Base-by-base conservation (phyloP, 2,329 filamentous ascomycete species). In the Cladophialophora immunda region DNA sequence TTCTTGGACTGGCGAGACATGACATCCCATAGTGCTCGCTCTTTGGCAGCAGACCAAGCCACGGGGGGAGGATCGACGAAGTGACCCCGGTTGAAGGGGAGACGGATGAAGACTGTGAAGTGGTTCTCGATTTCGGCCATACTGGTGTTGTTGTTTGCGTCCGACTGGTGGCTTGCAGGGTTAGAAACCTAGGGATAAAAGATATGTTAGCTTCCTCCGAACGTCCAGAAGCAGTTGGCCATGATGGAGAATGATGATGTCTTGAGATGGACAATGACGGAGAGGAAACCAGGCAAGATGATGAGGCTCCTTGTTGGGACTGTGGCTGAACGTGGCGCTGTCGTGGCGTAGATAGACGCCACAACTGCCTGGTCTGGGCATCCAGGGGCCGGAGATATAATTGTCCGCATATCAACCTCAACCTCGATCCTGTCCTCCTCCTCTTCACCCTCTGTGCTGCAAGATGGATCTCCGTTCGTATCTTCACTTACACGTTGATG, bases 51-150 rank as follows among this genome's bases (percentile, higher is more conserved):
- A 78, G 94, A 90, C 95, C 95, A 99, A 78, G 93, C 88, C 63
- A 95, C 94, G 71, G 90, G 89, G 55, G 92, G 91, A 65, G 95
- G 95, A 79, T 99, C 94, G 68, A 94, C 87, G 81, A 99, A 99
- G 74, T 92, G 89, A 47, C 91, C 91, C 64, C 95, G 87, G 38
- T 90, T 87, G 75, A 97, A 96, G 27, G 95, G 95, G n/a, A 98
- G 86, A 69, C 94, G 87, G 70, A 99, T 87, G 75, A 97, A 92
- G 67, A 97, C 89, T 15, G 92, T 97, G 77, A 82, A 82, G 64
- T 79, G 75, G 38, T 73, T 67, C 63, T 75, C 71, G 38, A 69
- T 55, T 41, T 68, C 69, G n/a, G 66, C 60, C 70, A 71, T 72
- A 34, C 25, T 62, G 29, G 57, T 54, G 25, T 41, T 13, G 52